Conservation (phyloP, 2,329 filamentous ascomycete species). For the Xylaria sp. region DNA sequence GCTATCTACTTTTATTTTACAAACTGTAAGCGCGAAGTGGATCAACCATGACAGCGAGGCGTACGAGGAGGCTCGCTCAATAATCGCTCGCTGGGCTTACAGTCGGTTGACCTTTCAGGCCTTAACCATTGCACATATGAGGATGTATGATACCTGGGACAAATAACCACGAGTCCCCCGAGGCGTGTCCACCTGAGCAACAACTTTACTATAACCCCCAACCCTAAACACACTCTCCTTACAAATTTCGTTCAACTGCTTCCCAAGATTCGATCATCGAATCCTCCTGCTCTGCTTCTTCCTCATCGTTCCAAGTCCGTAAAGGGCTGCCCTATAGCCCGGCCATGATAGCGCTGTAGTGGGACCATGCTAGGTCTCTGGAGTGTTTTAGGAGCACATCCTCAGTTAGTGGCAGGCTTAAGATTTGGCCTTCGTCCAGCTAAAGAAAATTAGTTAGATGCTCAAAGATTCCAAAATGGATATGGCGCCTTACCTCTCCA, state of each 20-base stretch:
- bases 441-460: slow-evolving; percentile 41
- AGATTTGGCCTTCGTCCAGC: slow-evolving; percentile 49
- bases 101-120: slow-evolving; percentile 5
- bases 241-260: slow-evolving; percentile 2
- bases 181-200: not conserved
- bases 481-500: slow-evolving; percentile 46
- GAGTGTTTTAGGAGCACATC: slow-evolving; percentile 51
- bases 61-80: not conserved
- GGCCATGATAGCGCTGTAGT: slow-evolving; percentile 48
- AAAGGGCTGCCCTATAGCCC: slow-evolving; percentile 40
- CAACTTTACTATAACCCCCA: slow-evolving; percentile 15
- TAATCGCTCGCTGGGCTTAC: not conserved
- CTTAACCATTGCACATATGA: slow-evolving; percentile 3
- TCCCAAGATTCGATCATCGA: not conserved
- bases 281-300: not conserved
- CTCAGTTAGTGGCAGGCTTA: slow-evolving; percentile 50
- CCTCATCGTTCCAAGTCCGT: not conserved
- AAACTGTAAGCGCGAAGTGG: slow-evolving; percentile 7
- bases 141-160: not conserved
- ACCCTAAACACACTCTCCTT: not conserved
- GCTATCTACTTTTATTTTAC: slow-evolving; percentile 37
- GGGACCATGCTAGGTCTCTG: slow-evolving; percentile 50
- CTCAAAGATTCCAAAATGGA: not conserved
- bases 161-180: not conserved
- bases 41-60: not conserved